phyloP scores from a whole-genome alignment of 176 grass and related monocot genomes.

The Cenchrus purpureus region DNA sequence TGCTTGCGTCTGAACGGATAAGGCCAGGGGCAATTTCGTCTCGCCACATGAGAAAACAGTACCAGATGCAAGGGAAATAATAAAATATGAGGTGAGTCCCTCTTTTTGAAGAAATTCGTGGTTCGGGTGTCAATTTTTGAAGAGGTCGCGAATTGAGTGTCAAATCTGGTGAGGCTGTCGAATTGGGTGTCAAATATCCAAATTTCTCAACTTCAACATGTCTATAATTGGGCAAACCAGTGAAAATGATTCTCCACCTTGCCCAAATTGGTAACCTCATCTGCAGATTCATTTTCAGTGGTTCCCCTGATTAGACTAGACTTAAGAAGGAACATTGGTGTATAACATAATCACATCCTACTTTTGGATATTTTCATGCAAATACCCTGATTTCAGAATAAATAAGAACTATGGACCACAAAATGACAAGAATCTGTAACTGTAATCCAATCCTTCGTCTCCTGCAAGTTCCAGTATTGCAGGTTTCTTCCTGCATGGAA shows the following conservation, averaged over 20 bases:
- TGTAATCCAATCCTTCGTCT: not conserved
- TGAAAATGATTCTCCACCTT: not conserved
- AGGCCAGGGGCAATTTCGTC: no score
- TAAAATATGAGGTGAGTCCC: no score
- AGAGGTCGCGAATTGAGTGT: no score
- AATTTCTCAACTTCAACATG: not conserved
- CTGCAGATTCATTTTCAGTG: not conserved
- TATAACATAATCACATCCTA: constrained; percentile 6
- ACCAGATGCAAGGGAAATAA: no score
- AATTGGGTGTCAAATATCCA: no score
- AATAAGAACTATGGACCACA: not conserved
- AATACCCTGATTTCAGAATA: not conserved
- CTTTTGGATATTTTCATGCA: not conserved
- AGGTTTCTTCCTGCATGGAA: not conserved
- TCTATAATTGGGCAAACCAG: constrained; percentile 7
- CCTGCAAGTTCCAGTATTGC: not conserved
- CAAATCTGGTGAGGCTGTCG: no score
- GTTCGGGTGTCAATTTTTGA: no score
- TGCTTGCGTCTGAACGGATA: no score
- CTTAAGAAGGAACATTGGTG: not conserved
- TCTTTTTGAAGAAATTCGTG: no score
- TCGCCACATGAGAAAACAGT: no score
- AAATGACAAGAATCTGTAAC: not conserved
- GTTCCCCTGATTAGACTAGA: not conserved
- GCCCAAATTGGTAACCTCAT: not conserved